phyloP scores from a whole-genome alignment of 1,284 basidiomycete genomes.

The Microbotryum saponariae region DNA sequence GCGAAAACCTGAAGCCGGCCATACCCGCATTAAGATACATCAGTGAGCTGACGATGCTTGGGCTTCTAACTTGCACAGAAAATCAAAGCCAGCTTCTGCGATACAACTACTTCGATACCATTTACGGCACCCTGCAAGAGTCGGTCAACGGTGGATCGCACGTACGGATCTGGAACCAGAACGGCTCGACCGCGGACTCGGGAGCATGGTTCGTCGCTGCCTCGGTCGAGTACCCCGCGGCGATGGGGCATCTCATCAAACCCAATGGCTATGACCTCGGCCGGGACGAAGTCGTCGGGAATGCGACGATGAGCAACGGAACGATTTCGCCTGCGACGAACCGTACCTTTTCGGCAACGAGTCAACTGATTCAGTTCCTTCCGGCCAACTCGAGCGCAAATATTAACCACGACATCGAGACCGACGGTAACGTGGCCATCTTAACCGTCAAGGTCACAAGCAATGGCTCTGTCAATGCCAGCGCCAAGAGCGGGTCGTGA shows the following conservation, averaged over 20 bases:
- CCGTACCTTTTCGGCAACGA: slow-evolving; percentile 40
- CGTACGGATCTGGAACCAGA: slow-evolving; percentile 69
- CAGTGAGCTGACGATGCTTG: no score
- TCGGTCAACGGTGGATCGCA: slow-evolving; percentile 82
- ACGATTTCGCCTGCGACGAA: slow-evolving; percentile 58
- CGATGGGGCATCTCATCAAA: slow-evolving; percentile 49
- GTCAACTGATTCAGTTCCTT: slow-evolving; percentile 36
- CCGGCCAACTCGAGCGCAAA: slow-evolving; percentile 51
- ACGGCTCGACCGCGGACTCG: slow-evolving; percentile 40
- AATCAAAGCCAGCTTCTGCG: slow-evolving; percentile 70
- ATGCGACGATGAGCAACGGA: slow-evolving; percentile 54
- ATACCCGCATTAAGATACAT: no score
- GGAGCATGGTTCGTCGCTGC: slow-evolving; percentile 72
- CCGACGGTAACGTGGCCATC: slow-evolving; percentile 79
- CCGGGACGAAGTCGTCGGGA: slow-evolving; percentile 73
- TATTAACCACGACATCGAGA: slow-evolving; percentile 66
- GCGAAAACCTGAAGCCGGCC: no score
- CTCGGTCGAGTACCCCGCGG: slow-evolving; percentile 34
- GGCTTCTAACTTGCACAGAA: no score
- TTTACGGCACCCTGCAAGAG: slow-evolving; percentile 71
- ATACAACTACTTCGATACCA: slow-evolving; percentile 67
- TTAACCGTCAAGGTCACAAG: slow-evolving; percentile 62
- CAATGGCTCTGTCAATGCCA: slow-evolving; percentile 38
- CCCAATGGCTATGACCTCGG: slow-evolving; percentile 47
- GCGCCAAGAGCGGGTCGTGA: no score